phyloP scores from a whole-genome alignment of 768 basidiomycete genomes.

The Mycena vulgaris region DNA sequence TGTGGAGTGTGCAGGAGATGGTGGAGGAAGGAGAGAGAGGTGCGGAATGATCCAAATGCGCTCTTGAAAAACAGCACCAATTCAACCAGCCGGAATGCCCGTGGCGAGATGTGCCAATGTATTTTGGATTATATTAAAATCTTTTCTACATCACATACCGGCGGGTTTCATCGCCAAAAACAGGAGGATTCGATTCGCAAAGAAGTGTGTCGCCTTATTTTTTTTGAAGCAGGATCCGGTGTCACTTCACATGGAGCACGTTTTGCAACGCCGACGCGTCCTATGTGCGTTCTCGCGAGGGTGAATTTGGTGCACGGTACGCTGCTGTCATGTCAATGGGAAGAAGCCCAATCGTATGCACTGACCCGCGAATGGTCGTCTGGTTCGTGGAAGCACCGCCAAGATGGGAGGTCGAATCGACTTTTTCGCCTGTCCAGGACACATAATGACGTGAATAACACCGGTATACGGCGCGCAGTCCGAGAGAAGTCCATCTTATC shows the following conservation, averaged over 20 bases:
- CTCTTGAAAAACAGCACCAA: conserved; percentile 16
- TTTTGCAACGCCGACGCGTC: conserved; percentile 61
- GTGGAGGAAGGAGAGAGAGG: conserved; percentile 40
- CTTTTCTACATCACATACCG: conserved; percentile 25
- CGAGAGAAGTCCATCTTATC: background rate
- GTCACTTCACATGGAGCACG: conserved; percentile 53
- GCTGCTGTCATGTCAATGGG: conserved; percentile 68
- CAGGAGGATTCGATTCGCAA: conserved; percentile 7
- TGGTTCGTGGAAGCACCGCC: conserved; percentile 6
- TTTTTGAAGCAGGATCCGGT: background rate
- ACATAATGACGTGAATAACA: conserved; percentile 16
- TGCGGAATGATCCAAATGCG: conserved; percentile 26
- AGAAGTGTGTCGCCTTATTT: background rate
- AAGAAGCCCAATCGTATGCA: conserved; percentile 42
- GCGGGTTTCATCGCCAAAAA: conserved; percentile 13
- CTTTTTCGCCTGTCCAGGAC: conserved; percentile 17
- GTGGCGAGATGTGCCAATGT: background rate
- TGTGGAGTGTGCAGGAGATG: conserved; percentile 39
- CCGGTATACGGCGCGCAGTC: conserved; percentile 24
- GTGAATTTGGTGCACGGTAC: conserved; percentile 54
- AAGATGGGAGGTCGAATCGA: conserved; percentile 10
- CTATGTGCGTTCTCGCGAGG: conserved; percentile 45
- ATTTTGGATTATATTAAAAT: conserved; percentile 16
- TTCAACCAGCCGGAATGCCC: conserved; percentile 12
- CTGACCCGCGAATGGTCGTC: background rate